These are phyloP conservation scores for Myxozyma sirexii DNA, from an alignment of 805 yeast genomes.

Conservation along the genomic window DNA sequence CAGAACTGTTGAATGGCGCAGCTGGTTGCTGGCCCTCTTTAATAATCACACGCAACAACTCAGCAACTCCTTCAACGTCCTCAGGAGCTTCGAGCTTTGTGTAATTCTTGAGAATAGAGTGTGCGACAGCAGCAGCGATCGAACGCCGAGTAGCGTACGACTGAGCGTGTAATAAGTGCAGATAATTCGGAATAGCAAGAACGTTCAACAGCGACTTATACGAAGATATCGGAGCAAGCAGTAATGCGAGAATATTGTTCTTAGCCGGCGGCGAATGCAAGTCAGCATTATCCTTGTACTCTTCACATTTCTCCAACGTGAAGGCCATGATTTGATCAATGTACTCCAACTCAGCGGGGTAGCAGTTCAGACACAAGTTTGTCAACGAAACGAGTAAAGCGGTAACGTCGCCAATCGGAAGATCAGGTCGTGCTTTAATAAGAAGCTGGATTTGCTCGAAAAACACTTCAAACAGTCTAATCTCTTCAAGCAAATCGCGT, in stretches of 20 bases:
- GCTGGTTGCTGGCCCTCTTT: slow-evolving; percentile 40
- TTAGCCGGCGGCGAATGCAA: slow-evolving; percentile 38
- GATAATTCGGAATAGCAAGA: slow-evolving; percentile 51
- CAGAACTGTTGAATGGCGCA: slow-evolving; percentile 36
- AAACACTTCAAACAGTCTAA: slow-evolving; percentile 61
- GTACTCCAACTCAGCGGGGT: slow-evolving; percentile 62
- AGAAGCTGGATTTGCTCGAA: slow-evolving; percentile 65
- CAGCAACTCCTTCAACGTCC: slow-evolving; percentile 63
- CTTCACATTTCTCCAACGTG: slow-evolving; percentile 42
- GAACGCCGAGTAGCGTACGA: slow-evolving; percentile 55
- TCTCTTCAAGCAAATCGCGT: slow-evolving; percentile 34
- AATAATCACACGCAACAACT: slow-evolving; percentile 59
- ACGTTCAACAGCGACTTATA: slow-evolving; percentile 41
- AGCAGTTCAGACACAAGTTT: slow-evolving; percentile 64
- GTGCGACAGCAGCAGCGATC: slow-evolving; percentile 63
- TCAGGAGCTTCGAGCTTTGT: slow-evolving; percentile 48
- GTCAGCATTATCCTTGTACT: slow-evolving; percentile 34
- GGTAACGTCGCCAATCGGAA: slow-evolving; percentile 68
- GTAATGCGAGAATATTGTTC: slow-evolving; percentile 40
- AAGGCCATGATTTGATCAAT: slow-evolving; percentile 64
- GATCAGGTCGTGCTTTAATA: slow-evolving; percentile 59
- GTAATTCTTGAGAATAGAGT: slow-evolving; percentile 52
- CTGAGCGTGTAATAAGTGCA: slow-evolving; percentile 58
- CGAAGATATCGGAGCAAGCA: slow-evolving; percentile 42
- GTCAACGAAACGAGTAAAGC: slow-evolving; percentile 67